Evolutionary conservation across 768 basidiomycete genomes (phyloP), one percentile per base, ranked within the genome.

Genomic region (Kwoniella sp.): DNA sequence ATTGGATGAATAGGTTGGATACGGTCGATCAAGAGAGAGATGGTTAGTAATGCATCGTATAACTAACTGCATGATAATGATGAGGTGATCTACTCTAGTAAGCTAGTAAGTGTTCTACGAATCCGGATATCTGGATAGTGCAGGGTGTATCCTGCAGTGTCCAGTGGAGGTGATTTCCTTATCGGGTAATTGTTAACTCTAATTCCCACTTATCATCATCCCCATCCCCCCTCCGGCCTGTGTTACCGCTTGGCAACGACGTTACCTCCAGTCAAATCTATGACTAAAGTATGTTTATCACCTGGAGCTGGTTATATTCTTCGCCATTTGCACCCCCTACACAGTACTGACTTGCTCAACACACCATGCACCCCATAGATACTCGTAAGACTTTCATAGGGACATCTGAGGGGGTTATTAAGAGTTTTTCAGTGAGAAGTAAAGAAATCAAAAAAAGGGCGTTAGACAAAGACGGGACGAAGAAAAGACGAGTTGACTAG

Each of bases 111-210:
- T 33, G 33, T 19, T 9, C 40, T 44, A 44, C 40, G 40, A 44
- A 44, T 44, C 40, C 40, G 40, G 40, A 44, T 44, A 44, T 44
- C 40, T 44, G 40, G 40, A 13, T 33, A 33, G n/a, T n/a, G n/a
- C n/a, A n/a, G n/a, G n/a, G n/a, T n/a, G n/a, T n/a, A n/a, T n/a
- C n/a, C n/a, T n/a, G n/a, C n/a, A n/a, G n/a, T n/a, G n/a, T n/a
- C n/a, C n/a, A 6, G 33, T 6, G 33, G 13, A 13, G 13, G 33
- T 5, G 33, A 5, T 44, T 44, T 44, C 40, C 40, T 44, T 19
- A 44, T 44, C 40, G 40, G 40, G 40, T 15, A 44, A 44, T 44
- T 44, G 17, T 44, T 44, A 44, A 44, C 40, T 44, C 40, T 44
- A 44, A 44, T 44, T 13, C 33, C 33, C 40, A n/a, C 40, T 10